Base-by-base conservation (phyloP, 306 rosid species). In the Dicorynia guianensis region DNA sequence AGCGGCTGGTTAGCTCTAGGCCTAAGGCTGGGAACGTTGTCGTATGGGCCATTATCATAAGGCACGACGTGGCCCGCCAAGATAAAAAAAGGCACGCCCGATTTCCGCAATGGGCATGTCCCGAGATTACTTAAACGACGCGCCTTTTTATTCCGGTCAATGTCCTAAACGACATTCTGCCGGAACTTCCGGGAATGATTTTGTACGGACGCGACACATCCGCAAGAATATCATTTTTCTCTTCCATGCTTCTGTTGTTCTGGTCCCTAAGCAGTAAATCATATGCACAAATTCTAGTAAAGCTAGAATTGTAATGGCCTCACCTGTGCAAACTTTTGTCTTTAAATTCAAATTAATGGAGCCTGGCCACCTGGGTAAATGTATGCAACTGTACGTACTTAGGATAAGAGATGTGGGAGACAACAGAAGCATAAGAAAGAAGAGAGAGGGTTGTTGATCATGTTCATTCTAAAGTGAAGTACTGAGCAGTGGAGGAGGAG, bases 151-250 rank as follows among this genome's bases (percentile, higher is more conserved):
- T 15, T 9, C 14, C 33, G 15, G 39, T 11, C 47, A 33, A 34
- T 50, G 14, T 30, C 49, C 14, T 49, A 67, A 15, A 49, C 73
- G 73, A 67, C 73, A 49, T 67, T 67, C 73, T n/a, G 34, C 47
- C 73, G 73, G 25, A 66, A 49, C 9, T 34, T 67, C 25, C 73
- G 73, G 53, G 0, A 12, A 47, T 34, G 73, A 49, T 67, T 49
- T 35, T 40, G 10, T 67, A 9, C 47, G 33, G 33, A 15, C 73
- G 18, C 59, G 48, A 49, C 55, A 34, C 9, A 47, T 1, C 44
- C 14, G 12, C 58, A 48, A 47, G 3, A 20, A 11, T 19, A 18
- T 38, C 35, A 25, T 11, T 13, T 47, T 30, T 25, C 30, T 46
- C 19, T 33, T 6, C 11, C 12, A 39, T n/a, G 17, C 8, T 39